A percentile compares a stretch with the other conserved stretches of the same genome.
Conservation (phyloP, 2,329 filamentous ascomycete genomes). For the Aschersonia sp. region DNA sequence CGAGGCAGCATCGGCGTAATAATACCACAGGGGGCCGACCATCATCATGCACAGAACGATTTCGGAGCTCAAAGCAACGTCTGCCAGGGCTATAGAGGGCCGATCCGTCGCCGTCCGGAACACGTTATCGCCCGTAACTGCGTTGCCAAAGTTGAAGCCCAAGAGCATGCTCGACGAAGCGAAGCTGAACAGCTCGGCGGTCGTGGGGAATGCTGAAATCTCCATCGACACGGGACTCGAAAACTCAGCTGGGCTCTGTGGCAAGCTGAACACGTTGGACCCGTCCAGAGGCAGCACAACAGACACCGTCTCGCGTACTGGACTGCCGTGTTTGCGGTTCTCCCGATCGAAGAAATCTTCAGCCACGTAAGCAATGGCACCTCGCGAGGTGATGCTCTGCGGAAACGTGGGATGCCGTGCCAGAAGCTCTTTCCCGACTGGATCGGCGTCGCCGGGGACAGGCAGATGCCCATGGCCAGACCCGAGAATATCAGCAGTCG, state of each 20-base stretch:
- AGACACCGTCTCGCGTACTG: neutral
- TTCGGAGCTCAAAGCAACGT: neutral
- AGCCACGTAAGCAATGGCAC: neutral
- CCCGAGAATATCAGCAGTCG: neutral
- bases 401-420: neutral
- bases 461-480: neutral
- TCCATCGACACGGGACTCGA: neutral
- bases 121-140: neutral
- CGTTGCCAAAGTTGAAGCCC: neutral
- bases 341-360: neutral
- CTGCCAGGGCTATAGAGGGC: neutral
- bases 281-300: neutral
- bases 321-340: neutral
- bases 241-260: neutral
- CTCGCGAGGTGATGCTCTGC: neutral
- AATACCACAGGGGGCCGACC: neutral
- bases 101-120: neutral
- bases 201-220: neutral
- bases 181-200: neutral
- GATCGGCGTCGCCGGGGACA: neutral
- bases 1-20: neutral
- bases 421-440: neutral
- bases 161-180: neutral
- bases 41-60: neutral
- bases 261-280: neutral